A percentile compares a stretch with the other conserved stretches of the same genome.
Evolutionary conservation across 108 stramenopile species (phyloP).

Genomic region (Nitzschia inconspicua): DNA sequence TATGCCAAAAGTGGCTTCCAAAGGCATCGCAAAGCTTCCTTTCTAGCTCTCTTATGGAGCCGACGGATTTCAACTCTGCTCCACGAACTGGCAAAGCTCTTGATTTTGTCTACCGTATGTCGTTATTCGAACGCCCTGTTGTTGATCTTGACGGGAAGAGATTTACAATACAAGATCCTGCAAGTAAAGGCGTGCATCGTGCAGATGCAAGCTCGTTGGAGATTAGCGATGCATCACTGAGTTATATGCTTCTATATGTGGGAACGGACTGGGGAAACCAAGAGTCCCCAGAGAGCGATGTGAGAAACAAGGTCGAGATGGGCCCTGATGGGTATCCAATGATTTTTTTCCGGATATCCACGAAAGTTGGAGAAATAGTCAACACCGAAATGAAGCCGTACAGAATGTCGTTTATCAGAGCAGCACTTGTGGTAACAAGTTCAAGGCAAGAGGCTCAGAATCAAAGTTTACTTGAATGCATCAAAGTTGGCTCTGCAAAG

Average conservation of each 20-base stretch:
- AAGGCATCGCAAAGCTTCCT: constrained; percentile 39
- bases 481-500: constrained; percentile 71
- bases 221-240: constrained; percentile 74
- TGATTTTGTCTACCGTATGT: constrained; percentile 77
- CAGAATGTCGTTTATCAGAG: constrained; percentile 71
- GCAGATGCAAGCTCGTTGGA: constrained; percentile 80
- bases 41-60: constrained; percentile 73
- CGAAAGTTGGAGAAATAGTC: constrained; percentile 16
- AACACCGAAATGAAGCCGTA: constrained; percentile 69
- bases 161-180: constrained; percentile 70
- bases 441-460: constrained; percentile 73
- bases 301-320: constrained; percentile 33
- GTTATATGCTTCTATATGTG: constrained; percentile 50
- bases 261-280: constrained; percentile 23
- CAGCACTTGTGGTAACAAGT: constrained; percentile 72
- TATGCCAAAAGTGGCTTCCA: constrained; percentile 48
- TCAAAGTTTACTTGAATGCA: constrained; percentile 57
- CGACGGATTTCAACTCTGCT: constrained; percentile 59
- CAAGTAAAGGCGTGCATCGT: constrained; percentile 45
- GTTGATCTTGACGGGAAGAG: constrained; percentile 69
- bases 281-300: not conserved
- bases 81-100: constrained; percentile 76
- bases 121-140: constrained; percentile 68
- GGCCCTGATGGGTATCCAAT: constrained; percentile 62
- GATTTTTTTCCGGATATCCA: constrained; percentile 40